Evolutionary conservation across 1,284 basidiomycete genomes (phyloP), one percentile per base, ranked within the genome.

Genomic region (Ceratobasidium sp.): DNA sequence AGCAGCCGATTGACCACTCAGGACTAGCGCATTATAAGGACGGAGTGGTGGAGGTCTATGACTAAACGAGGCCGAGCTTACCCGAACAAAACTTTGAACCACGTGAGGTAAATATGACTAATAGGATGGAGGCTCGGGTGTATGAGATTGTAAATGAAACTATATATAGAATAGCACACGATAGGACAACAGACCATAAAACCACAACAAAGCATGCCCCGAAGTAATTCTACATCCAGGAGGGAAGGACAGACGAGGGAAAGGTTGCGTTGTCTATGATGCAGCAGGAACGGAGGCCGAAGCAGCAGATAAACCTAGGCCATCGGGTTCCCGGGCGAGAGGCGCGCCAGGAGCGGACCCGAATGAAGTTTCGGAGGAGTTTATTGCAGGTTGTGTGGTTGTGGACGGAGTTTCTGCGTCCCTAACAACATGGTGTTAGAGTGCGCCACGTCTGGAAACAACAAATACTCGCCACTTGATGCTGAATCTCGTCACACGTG

Each of bases 401-500:
- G 86, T 84, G 21, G 89, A 86, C 32, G 83, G 79, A n/a, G 91
- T 87, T 77, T 93, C 91, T 90, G 91, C 92, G 59, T 53, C 53
- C 67, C 32, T 21, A 48, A 55, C 9, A 32, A 2, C 23, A 36
- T 8, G 75, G 34, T 74, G 26, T 73, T 14, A 28, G 53, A 9
- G 50, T 14, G 39, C 39, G 21, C 21, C 53, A 46, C 43, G 64
- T 3, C 61, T 30, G 12, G 39, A 41, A n/a, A 10, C 10, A 60
- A 32, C 16, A n/a, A 61, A 2, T 28, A 84, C 89, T 30, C 75
- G 91, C 92, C 92, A 93, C 80, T 92, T 92, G 75, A 93, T 93
- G 73, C 82, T 84, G 78, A 83, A 87, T 73, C 96, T 85, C 41
- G 97, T 99, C 46, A 99, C 97, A 69, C 97, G 87, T 46, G 96